Evolutionary conservation across 2,329 filamentous ascomycete genomes (phyloP).

Genomic region (Sporothrix pseudoabietina): DNA sequence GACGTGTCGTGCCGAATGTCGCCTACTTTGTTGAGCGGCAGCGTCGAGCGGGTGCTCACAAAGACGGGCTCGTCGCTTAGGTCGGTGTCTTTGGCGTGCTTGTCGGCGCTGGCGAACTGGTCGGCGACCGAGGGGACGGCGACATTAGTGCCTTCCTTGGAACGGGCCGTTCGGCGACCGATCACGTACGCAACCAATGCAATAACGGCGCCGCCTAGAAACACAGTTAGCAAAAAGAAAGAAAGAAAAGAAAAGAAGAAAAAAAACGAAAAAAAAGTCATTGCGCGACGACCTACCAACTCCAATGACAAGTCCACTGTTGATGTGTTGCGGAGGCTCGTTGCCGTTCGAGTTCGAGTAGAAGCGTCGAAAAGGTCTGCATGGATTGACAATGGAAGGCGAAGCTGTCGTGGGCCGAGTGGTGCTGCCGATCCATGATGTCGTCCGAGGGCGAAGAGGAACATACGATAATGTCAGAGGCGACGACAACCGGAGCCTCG

Average conservation of each 20-base stretch:
- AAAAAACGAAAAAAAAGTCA: too few species aligned
- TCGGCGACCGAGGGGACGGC: neutral
- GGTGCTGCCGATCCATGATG: neutral
- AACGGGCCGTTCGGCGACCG: neutral
- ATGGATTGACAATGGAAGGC: neutral
- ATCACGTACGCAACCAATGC: neutral
- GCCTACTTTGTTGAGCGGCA: slow-evolving; percentile 48
- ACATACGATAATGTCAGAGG: slow-evolving; percentile 7
- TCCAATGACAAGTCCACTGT: neutral
- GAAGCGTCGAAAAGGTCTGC: neutral
- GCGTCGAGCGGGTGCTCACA: slow-evolving; percentile 44
- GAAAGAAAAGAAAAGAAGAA: neutral
- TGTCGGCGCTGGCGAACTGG: neutral
- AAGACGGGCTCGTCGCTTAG: neutral
- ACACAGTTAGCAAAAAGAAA: neutral
- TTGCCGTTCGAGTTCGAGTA: neutral
- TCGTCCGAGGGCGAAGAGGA: neutral
- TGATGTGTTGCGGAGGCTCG: neutral
- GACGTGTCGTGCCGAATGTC: slow-evolving; percentile 59
- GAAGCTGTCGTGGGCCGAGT: neutral
- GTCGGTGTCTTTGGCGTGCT: neutral
- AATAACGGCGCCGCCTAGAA: neutral
- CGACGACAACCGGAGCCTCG: slow-evolving; percentile 2
- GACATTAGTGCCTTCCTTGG: neutral
- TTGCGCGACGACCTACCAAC: neutral